A percentile compares a stretch with the other conserved stretches of the same genome.
Conservation (phyloP, 129 eudicot species). For the Heracleum sosnowskyi region DNA sequence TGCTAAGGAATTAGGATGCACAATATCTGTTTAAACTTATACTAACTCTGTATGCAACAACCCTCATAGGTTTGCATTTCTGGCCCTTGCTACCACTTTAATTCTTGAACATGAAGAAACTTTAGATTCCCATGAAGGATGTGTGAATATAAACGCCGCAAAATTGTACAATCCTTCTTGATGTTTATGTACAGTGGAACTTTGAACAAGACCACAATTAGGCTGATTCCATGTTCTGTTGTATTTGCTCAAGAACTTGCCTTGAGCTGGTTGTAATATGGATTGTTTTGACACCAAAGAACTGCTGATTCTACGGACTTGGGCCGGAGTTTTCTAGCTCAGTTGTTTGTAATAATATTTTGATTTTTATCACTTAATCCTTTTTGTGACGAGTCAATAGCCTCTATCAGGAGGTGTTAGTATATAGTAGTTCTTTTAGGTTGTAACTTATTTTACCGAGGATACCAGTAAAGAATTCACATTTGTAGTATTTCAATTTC, state of each 20-base stretch:
- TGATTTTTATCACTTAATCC: no score
- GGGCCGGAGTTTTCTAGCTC: background rate
- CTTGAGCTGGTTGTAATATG: constrained; percentile 12
- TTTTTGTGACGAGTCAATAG: background rate
- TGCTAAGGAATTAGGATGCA: constrained; percentile 85
- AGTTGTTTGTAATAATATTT: background rate
- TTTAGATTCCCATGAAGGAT: background rate
- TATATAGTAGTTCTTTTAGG: background rate
- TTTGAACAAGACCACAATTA: background rate
- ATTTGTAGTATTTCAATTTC: background rate
- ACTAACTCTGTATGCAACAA: background rate
- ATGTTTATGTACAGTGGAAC: constrained; percentile 14
- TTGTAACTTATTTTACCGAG: background rate
- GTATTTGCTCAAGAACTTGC: background rate
- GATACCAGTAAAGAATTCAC: background rate
- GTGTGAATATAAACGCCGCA: background rate
- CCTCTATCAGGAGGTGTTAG: background rate
- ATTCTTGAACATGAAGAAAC: background rate
- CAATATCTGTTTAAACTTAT: constrained; percentile 32
- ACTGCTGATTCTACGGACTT: background rate
- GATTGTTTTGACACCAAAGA: background rate
- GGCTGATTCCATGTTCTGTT: background rate
- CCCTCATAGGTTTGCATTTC: background rate
- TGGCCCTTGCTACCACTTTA: background rate
- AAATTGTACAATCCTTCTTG: background rate